Percentiles rank a stretch among this genome's conserved stretches.
Conservation (phyloP, 176 grass and related monocot genomes). For the Zizania latifolia region DNA sequence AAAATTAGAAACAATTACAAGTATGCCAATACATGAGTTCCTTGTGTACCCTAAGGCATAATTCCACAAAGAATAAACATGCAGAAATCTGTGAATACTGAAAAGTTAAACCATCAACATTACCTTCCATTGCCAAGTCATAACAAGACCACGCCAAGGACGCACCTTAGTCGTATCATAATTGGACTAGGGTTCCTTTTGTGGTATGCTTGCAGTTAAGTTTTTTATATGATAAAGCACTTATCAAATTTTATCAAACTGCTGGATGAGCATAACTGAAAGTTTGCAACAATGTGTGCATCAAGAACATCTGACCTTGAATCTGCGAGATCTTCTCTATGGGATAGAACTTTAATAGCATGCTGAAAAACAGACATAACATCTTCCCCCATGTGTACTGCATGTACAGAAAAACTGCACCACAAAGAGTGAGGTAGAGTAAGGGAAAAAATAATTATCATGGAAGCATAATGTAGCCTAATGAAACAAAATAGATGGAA, state of each 20-base stretch:
- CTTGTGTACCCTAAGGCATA: neutral
- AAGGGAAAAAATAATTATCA: neutral
- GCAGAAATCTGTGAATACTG: neutral
- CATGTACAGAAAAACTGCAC: constrained; percentile 87
- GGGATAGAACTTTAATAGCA: constrained; percentile 79
- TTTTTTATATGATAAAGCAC: neutral
- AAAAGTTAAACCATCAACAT: neutral
- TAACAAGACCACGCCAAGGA: neutral
- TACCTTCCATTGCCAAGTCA: neutral
- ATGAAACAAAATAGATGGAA: constrained; percentile 18
- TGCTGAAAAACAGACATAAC: constrained; percentile 80
- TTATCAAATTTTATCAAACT: neutral
- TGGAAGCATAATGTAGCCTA: neutral
- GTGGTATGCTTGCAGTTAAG: neutral
- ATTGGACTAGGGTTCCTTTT: neutral
- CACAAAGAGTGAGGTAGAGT: constrained; percentile 8
- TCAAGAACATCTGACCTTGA: constrained; percentile 43
- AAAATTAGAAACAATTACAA: constrained; percentile 10
- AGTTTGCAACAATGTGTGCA: neutral
- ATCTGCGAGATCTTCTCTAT: constrained; percentile 51
- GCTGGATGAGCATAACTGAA: neutral
- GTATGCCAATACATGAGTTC: neutral
- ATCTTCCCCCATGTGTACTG: constrained; percentile 83
- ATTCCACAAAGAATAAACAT: neutral
- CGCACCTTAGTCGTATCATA: neutral